Base-by-base conservation (phyloP, 2,329 filamentous ascomycete genomes). In the Fusarium caatingaense region DNA sequence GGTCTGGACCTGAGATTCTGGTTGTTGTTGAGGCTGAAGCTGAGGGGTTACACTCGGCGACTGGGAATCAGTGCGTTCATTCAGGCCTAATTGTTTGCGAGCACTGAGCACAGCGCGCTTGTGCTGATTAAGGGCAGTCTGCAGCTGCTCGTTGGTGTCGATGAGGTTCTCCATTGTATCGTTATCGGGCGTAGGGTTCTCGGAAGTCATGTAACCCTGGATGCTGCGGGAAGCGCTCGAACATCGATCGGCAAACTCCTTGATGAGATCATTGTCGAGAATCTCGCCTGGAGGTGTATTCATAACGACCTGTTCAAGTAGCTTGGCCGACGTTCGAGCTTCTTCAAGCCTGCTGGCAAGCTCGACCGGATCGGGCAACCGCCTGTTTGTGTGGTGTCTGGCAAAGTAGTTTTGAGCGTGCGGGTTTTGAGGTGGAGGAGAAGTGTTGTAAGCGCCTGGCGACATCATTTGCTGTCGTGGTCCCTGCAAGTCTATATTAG, bases 141-240 rank as follows among this genome's bases (percentile, higher is more conserved):
- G 92, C 30, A 99, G 85, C 77, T 95, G 92, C 80, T 98, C 96
- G 78, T 97, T 97, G 16, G 93, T 96, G 79, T 98, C 94, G 76
- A 99, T 97, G 66, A 99, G 83, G 16, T 90, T 94, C 77, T 96
- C 90, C 87, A 98, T 93, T 2, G 95, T 98, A 72, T 97, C 92
- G 75, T 97, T 95, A 79, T 98, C 96, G 0, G 95, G 94, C 2
- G 88, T 78, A 0, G 95, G 94, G 77, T 93, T 88, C 60, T 92
- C 90, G 48, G 90, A 88, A 44, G 90, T 86, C 84, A 98, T 97
- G 81, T 97, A 98, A 32, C 86, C 85, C 76, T 98, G 94, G 73
- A 98, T 89, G 76, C 92, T 93, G 56, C 91, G 87, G 55, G 92
- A 91, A 7, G 95, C 95, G 58, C 89, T 88, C 68, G 91, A 89